Evolutionary conservation across 1,284 basidiomycete genomes (phyloP), one percentile per base, ranked within the genome.

Genomic region (Moniliophthora roreri): DNA sequence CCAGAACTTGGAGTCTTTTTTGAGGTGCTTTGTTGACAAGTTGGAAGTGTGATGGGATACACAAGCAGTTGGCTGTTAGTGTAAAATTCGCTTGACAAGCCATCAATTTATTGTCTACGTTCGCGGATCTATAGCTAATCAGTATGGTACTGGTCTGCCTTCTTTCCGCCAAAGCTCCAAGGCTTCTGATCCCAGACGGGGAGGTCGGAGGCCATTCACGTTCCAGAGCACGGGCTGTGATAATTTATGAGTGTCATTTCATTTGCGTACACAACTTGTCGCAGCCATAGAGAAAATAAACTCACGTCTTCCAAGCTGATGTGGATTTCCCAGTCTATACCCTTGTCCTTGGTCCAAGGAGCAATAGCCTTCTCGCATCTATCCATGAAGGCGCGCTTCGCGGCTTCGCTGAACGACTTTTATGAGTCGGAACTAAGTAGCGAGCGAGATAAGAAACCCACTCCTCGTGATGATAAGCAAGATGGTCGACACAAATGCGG

Each of bases 241-340:
- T n/a, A 24, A 41, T 26, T 23, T 15, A n/a, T 16, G n/a, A 24
- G 15, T 40, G 18, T 39, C 34, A 24, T 15, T 20, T 15, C 18
- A 11, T n/a, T n/a, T n/a, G n/a, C n/a, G 10, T 15, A 21, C n/a
- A n/a, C n/a, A n/a, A n/a, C n/a, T n/a, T n/a, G n/a, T n/a, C n/a
- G n/a, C n/a, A n/a, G n/a, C n/a, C 28, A 24, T 11, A 15, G 28
- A 32, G n/a, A 39, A n/a, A 20, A 38, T 23, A 11, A 20, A 54
- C 60, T 48, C 40, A 63, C 62, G 39, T 63, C 62, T 21, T 45
- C 45, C 10, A 60, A 52, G 8, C 52, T 42, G 16, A 62, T 45
- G 26, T 58, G 51, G 11, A 64, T 48, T 45, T 62, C 62, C 60
- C 61, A 62, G 47, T 62, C 50, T 26, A 64, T 56, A 0, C 58